phyloP scores from a whole-genome alignment of 2,329 filamentous ascomycete species.

The Aspergillus sp. region DNA sequence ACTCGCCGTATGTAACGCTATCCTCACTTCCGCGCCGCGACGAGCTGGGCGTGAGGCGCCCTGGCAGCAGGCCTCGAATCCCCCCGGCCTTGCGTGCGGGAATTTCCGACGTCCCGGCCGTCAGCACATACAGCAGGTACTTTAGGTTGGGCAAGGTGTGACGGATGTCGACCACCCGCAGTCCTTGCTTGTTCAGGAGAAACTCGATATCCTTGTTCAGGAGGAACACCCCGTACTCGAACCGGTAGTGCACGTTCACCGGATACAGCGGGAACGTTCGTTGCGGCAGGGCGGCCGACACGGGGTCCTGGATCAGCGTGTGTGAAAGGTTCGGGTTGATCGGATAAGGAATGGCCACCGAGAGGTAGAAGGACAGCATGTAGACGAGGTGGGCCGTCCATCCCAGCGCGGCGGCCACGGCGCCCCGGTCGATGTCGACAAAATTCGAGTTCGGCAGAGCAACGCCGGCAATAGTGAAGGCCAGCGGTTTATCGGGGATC shows the following conservation, averaged over 20 bases:
- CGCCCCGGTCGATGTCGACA: slow-evolving; percentile 65
- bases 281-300: slow-evolving; percentile 55
- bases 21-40: slow-evolving; percentile 43
- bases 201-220: slow-evolving; percentile 92
- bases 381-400: slow-evolving; percentile 74
- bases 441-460: slow-evolving; percentile 77
- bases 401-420: slow-evolving; percentile 77
- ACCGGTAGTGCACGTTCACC: slow-evolving; percentile 76
- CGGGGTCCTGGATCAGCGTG: slow-evolving; percentile 73
- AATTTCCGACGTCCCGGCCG: slow-evolving; percentile 68
- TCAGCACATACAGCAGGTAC: slow-evolving; percentile 86
- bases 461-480: slow-evolving; percentile 80
- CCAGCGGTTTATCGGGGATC: slow-evolving; percentile 61
- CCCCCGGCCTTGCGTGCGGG: slow-evolving; percentile 57
- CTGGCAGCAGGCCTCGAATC: slow-evolving; percentile 47
- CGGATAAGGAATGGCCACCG: slow-evolving; percentile 76
- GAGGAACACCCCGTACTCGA: slow-evolving; percentile 95
- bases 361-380: slow-evolving; percentile 78
- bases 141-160: slow-evolving; percentile 93
- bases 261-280: slow-evolving; percentile 80
- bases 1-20: slow-evolving; percentile 36
- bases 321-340: slow-evolving; percentile 71
- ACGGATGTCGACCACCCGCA: slow-evolving; percentile 83
- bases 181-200: slow-evolving; percentile 62
- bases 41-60: slow-evolving; percentile 35